Base-by-base conservation (phyloP, 1,284 basidiomycete genomes). In the Trametes versicolor region DNA sequence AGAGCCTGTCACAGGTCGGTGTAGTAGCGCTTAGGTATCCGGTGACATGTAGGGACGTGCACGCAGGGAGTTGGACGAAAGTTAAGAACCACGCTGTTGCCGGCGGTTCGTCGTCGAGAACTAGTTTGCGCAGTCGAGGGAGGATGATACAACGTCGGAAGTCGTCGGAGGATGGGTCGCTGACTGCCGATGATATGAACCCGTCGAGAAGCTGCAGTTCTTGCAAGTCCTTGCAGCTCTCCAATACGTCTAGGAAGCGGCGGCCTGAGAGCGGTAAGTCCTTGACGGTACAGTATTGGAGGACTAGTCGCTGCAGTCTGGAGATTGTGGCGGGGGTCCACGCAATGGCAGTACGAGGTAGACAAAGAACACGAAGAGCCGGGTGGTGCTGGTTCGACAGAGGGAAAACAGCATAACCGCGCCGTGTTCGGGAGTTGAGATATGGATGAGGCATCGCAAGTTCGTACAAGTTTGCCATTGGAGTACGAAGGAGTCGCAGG, bases 401-500 rank as follows among this genome's bases (percentile, higher is more conserved):
- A 21, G 54, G 29, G 8, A 45, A 17, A 4, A 47, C n/a, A 2
- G 54, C 29, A 23, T 45, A 56, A 7, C 27, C 54, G n/a, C 39
- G 39, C 10, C 10, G 6, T 27, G 25, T 8, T 17, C 25, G 12
- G 15, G 41, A n/a, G 3, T 47, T 19, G 19, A 17, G 37, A 12
- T 43, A 13, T 8, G 15, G 15, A 17, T 43, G 15, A n/a, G 41
- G 19, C 12, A 56, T 9, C 4, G n/a, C 41, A 7, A 56, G 54
- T 29, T 45, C 54, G 8, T 56, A 5, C 13, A 56, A 19, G 15
- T 34, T 56, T 4, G 5, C 15, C 29, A 45, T 29, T 0, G 27
- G 54, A 5, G 21, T 56, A 21, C 54, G 54, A 4, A 56, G 41
- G 15, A 56, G 54, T 12, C 27, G 54, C 4, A 56, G 54, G 12